A percentile compares a stretch with the other conserved stretches of the same genome.
Conservation (phyloP, 192 early-diverging fungal species). For the Backusella tarrabulga region DNA sequence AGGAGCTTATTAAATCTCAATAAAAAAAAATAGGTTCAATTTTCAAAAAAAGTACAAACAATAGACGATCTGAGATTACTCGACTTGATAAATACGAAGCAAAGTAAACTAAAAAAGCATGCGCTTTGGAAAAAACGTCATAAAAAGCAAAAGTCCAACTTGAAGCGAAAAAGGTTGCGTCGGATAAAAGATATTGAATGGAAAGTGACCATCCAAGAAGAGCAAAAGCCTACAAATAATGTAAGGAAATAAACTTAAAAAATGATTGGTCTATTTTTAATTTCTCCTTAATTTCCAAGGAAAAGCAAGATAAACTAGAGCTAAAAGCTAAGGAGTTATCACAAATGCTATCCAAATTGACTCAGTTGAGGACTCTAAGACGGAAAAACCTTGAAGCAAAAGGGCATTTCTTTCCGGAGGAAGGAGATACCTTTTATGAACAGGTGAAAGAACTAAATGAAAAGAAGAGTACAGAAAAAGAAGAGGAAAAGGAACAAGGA, state of each 20-base stretch:
- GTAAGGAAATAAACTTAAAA: not conserved
- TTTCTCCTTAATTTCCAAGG: not conserved
- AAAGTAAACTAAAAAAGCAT: not conserved
- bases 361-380: not conserved
- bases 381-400: not conserved
- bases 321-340: not conserved
- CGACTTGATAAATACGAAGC: not conserved
- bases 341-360: not conserved
- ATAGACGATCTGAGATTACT: not conserved
- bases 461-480: constrained; percentile 9
- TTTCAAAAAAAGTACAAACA: not conserved
- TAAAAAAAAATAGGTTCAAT: not conserved
- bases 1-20: not conserved
- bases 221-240: not conserved
- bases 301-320: not conserved
- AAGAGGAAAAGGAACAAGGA: not conserved
- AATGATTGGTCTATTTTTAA: no score
- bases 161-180: not conserved
- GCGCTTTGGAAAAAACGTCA: not conserved
- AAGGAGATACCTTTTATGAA: constrained; percentile 36
- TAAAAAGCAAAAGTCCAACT: not conserved
- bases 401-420: constrained; percentile 40
- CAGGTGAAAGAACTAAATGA: constrained; percentile 28
- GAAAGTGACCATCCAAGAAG: not conserved
- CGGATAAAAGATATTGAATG: not conserved